A percentile compares a stretch with the other conserved stretches of the same genome.
phyloP scores from a whole-genome alignment of 2,329 filamentous ascomycete species.

The Paecilomyces sp. region DNA sequence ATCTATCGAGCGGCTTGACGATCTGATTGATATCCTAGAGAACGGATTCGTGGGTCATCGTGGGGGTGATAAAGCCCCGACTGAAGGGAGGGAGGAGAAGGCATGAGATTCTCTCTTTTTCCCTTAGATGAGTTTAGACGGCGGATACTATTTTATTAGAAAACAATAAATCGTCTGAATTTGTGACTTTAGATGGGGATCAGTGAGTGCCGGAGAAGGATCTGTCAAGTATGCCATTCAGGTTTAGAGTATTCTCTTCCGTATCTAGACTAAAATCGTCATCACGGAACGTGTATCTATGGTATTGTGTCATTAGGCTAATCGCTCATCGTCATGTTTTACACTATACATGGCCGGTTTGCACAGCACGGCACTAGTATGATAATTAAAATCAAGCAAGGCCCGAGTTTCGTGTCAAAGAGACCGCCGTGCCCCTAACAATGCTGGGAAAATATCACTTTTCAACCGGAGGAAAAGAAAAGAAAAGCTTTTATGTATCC shows the following conservation, averaged over 20 bases:
- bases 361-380: neutral
- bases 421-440: neutral
- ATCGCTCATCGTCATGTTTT: neutral
- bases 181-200: neutral
- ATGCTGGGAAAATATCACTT: neutral
- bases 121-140: neutral
- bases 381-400: neutral
- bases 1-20: slow-evolving; percentile 64
- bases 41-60: slow-evolving; percentile 57
- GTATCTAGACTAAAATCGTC: neutral
- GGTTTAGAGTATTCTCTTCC: too few relatives aligned
- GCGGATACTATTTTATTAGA: neutral
- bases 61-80: neutral
- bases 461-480: neutral
- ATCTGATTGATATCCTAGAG: slow-evolving; percentile 69
- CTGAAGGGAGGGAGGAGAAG: neutral
- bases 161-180: neutral
- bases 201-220: neutral
- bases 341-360: neutral
- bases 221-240: too few relatives aligned
- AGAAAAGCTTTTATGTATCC: neutral
- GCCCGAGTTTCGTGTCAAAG: neutral
- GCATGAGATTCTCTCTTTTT: neutral
- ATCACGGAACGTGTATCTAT: neutral
- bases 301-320: neutral